A percentile compares a stretch with the other conserved stretches of the same genome.
phyloP scores from a whole-genome alignment of 257 asterid species.

The Nicotiana attenuata region DNA sequence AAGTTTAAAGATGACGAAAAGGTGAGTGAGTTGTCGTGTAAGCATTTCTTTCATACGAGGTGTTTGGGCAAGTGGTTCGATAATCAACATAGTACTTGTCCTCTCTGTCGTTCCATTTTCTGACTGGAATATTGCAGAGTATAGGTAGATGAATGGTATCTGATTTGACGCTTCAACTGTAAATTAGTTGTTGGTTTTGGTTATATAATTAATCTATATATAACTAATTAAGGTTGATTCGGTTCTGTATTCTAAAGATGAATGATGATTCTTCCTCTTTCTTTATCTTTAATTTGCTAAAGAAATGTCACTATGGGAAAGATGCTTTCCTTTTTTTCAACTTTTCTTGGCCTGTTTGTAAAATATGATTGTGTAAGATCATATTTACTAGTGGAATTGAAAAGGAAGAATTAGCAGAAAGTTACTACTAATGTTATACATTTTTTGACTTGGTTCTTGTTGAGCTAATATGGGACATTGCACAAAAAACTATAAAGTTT shows the following conservation, averaged over 20 bases:
- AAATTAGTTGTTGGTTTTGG: not conserved
- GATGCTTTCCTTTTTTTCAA: not conserved
- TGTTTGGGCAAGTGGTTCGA: conserved; percentile 65
- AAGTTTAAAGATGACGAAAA: conserved; percentile 42
- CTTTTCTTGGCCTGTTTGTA: not conserved
- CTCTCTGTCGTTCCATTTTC: conserved; percentile 53
- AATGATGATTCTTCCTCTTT: not conserved
- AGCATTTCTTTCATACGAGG: conserved; percentile 58
- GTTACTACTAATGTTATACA: not conserved
- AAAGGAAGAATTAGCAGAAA: too few relatives aligned
- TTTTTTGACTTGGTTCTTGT: not conserved
- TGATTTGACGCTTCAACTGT: not conserved
- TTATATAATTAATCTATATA: not conserved
- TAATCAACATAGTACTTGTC: conserved; percentile 49
- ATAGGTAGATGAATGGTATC: not conserved
- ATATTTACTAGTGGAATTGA: not conserved
- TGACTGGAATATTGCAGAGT: not conserved
- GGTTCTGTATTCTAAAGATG: not conserved
- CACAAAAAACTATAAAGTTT: too few relatives aligned
- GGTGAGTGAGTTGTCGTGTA: conserved; percentile 63
- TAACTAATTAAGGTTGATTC: not conserved
- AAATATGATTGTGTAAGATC: not conserved
- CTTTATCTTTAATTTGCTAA: not conserved
- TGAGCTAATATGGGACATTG: not conserved
- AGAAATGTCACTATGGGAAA: not conserved